phyloP scores from a whole-genome alignment of 78 protist species.

The Abeoforma whisleri region DNA sequence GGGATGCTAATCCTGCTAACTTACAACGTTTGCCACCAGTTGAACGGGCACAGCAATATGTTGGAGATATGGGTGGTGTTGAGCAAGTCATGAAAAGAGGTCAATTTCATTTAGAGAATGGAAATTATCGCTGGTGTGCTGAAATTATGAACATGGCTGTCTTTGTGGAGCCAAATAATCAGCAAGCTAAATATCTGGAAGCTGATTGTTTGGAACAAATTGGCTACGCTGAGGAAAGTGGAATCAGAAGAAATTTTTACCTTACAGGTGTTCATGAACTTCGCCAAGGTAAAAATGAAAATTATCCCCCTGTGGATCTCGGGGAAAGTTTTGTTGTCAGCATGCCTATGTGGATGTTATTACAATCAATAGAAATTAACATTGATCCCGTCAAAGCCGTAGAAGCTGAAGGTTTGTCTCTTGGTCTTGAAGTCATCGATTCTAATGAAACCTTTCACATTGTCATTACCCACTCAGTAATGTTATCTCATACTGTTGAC shows the following conservation, averaged over 20 bases:
- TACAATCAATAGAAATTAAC: not conserved
- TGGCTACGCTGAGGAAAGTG: constrained; percentile 40
- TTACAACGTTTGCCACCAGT: constrained; percentile 7
- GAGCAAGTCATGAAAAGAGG: constrained; percentile 19
- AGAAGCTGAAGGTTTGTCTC: not conserved
- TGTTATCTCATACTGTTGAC: not conserved
- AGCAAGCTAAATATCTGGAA: constrained; percentile 21
- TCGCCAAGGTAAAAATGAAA: constrained; percentile 23
- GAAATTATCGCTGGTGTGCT: constrained; percentile 43
- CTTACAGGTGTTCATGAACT: constrained; percentile 8
- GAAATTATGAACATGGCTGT: constrained; percentile 22
- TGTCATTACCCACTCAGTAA: not conserved
- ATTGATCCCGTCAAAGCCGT: constrained; percentile 10
- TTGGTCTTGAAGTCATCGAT: not conserved
- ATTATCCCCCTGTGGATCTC: too few species aligned
- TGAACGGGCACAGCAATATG: constrained; percentile 1
- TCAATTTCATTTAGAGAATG: constrained; percentile 15
- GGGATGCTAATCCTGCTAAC: constrained; percentile 30
- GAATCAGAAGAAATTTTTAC: constrained; percentile 10
- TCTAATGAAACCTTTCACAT: not conserved
- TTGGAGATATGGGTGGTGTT: constrained; percentile 34
- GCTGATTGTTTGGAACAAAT: constrained; percentile 37
- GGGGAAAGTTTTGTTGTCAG: not conserved
- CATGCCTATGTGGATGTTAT: not conserved
- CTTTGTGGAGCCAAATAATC: not conserved